Base-by-base conservation (phyloP, 306 rosid genomes). In the Trifolium pratense region DNA sequence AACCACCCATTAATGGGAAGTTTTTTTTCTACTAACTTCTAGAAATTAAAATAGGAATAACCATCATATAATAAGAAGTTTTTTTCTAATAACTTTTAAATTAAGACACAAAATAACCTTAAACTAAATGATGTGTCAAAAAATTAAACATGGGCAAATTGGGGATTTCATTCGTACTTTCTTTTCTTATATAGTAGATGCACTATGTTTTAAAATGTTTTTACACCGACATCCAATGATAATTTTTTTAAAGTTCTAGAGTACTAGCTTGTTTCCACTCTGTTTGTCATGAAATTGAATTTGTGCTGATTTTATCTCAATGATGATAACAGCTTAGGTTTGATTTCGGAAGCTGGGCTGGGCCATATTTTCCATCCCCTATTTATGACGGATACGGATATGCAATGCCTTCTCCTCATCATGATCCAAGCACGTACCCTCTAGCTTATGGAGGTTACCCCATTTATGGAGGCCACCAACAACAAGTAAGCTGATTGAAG, bases 301-400 rank as follows among this genome's bases (percentile, higher is more conserved):
- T 40, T 60, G 20, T 77, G 71, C 74, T 78, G 10, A 55, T 58
- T 70, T 25, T 62, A n/a, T 72, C 46, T 80, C 70, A 68, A 26
- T 73, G 42, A 37, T 73, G 32, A 52, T 71, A 60, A 57, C 96
- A 91, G 95, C 75, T 77, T 67, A 85, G 96, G 84, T 76, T 76
- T 53, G 97, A 94, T 37, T 88, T 81, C 16, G 86, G 96, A 39
- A 81, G 64, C 66, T 87, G 97, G 97, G 79, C 61, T 6, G 97
- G 90, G 60, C 68, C 96, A 5, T 91, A 95, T 83, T 92, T 90
- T 66, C 97, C 92, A 63, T 91, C 82, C 52, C 91, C 86, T 37
- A 70, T 91, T 46, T 94, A 88, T 76, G 97, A 92, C 67, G 96
- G 97, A 72, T 95, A 91, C 58, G 97, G 97, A 49, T 95, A 92